Base-by-base conservation (phyloP, 768 basidiomycete species). In the Panellus pusillus region DNA sequence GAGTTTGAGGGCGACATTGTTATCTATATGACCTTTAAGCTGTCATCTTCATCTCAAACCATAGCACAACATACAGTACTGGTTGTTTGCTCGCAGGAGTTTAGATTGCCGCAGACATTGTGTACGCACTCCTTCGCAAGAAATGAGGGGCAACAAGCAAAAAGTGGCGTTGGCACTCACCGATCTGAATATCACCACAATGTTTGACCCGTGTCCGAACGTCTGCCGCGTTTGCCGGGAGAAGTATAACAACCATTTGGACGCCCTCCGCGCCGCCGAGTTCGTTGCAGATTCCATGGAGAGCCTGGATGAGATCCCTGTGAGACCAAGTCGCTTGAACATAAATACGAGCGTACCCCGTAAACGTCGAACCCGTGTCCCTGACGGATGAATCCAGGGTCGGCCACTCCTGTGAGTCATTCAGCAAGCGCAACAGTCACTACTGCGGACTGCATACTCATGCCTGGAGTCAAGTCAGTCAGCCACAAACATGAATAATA, bases 141-240 rank as follows among this genome's bases (percentile, higher is more conserved):
- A 27, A n/a, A 20, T 51, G 24, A 56, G 20, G 4, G n/a, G 24
- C 1, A 31, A 9, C 14, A 24, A 37, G 11, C 9, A n/a, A 24
- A 14, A 18, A 29, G 27, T 24, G 40, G 28, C 6, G 0, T 9
- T n/a, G 7, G 2, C 17, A 47, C 55, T 4, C 32, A 57, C 63
- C 63, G 5, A 55, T n/a, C 12, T 45, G 15, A 1, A 49, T 24
- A 55, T 82, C 81, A 0, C 80, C 78, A 58, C 66, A 72, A 11
- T 68, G 70, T 42, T 82, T 82, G 9, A 82, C 70, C 0, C 54
- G 46, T 7, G 66, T 66, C 11, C 78, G 65, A 0, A 79, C 67
- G 0, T 75, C 75, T 0, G 70, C 67, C 0, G 79, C 79, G 8
- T 67, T 67, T 0, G 63, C 50, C 0, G 81, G 79, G 4, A 81